Evolutionary conservation across 305 asterid species (phyloP).

Genomic region (Plantago lanceolata): DNA sequence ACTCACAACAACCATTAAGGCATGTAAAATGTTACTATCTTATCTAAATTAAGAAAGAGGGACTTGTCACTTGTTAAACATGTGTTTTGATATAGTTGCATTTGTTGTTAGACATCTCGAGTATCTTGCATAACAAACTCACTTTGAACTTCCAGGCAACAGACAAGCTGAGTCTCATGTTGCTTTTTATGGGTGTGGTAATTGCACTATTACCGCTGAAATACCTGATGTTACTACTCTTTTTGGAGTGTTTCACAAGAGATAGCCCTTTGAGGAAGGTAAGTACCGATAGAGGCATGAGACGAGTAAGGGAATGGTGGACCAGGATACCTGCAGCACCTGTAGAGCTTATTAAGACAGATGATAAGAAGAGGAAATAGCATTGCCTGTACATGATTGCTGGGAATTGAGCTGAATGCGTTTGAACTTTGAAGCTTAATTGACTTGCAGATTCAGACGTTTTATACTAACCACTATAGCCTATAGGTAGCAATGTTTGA

Average conservation of each 20-base stretch:
- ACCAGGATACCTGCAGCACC: constrained; percentile 87
- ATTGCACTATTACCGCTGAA: constrained; percentile 47
- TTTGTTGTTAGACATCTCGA: not conserved
- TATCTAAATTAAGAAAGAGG: too few species aligned
- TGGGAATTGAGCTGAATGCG: too few species aligned
- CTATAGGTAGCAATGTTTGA: too few species aligned
- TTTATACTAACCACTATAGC: too few species aligned
- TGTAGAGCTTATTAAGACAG: constrained; percentile 55
- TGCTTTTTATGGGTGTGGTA: constrained; percentile 37
- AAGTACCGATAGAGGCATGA: constrained; percentile 48
- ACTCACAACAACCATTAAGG: too few species aligned
- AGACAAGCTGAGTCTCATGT: constrained; percentile 39
- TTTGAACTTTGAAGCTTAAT: too few species aligned
- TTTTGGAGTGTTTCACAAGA: constrained; percentile 65
- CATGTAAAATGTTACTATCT: too few species aligned
- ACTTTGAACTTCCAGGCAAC: constrained; percentile 49
- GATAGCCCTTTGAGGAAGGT: constrained; percentile 58
- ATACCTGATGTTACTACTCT: constrained; percentile 38
- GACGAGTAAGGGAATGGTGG: constrained; percentile 90
- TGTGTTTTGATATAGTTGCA: not conserved
- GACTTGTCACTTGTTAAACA: not conserved
- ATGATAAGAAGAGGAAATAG: constrained; percentile 68
- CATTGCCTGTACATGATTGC: too few species aligned
- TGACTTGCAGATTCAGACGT: too few species aligned
- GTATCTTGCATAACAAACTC: not conserved